Evolutionary conservation across 257 asterid species (phyloP).

Genomic region (Penstemon eatonii): DNA sequence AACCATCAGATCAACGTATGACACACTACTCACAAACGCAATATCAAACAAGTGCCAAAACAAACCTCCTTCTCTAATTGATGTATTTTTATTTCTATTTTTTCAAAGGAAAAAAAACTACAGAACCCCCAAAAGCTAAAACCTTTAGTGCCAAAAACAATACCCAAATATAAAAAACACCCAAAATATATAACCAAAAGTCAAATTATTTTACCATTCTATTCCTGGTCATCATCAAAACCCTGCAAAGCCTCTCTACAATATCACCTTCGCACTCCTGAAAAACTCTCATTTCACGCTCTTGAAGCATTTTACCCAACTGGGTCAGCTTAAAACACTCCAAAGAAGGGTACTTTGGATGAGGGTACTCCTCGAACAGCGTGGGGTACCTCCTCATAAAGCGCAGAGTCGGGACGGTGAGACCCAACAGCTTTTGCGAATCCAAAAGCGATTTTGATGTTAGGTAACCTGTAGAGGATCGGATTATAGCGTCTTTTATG

Average conservation of each 20-base stretch:
- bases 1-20: background rate
- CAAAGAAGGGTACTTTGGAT: slow-evolving; percentile 79
- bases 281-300: slow-evolving; percentile 48
- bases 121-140: no score
- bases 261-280: slow-evolving; percentile 51
- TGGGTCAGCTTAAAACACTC: slow-evolving; percentile 70
- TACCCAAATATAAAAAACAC: background rate
- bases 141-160: no score
- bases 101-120: no score
- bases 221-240: slow-evolving; percentile 77
- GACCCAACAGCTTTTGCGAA: slow-evolving; percentile 75
- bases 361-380: slow-evolving; percentile 87
- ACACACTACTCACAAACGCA: background rate
- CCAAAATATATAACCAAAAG: background rate
- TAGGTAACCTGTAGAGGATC: slow-evolving; percentile 60
- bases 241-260: slow-evolving; percentile 66
- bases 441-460: slow-evolving; percentile 63
- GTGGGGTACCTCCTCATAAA: slow-evolving; percentile 82
- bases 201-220: slow-evolving; percentile 44
- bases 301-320: slow-evolving; percentile 60
- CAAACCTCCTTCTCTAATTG: background rate
- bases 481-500: slow-evolving; percentile 72
- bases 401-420: slow-evolving; percentile 83
- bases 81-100: no score
- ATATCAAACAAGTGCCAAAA: background rate